Percentiles rank a stretch among this genome's conserved stretches.
phyloP scores from a whole-genome alignment of 345 rosid genomes.

The Sapria himalayana region DNA sequence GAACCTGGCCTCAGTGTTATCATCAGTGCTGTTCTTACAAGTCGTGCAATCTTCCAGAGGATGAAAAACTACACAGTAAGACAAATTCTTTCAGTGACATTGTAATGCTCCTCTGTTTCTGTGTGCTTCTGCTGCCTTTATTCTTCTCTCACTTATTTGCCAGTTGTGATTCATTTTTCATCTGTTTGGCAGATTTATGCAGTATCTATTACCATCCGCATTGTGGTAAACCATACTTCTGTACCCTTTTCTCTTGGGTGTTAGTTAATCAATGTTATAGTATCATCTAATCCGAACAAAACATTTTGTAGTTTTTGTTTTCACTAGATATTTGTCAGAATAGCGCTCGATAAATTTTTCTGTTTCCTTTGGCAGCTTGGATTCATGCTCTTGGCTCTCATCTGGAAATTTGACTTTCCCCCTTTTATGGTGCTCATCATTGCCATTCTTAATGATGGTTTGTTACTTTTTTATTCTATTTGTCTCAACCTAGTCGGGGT shows the following conservation, averaged over 20 bases:
- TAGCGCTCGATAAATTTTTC: too few relatives aligned
- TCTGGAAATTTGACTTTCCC: constrained; percentile 95
- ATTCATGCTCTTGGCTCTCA: constrained; percentile 88
- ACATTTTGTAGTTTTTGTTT: too few relatives aligned
- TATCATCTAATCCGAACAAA: too few relatives aligned
- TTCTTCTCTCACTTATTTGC: too few relatives aligned
- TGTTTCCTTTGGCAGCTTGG: constrained; percentile 42
- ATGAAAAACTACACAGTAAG: constrained; percentile 95
- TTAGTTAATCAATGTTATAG: too few relatives aligned
- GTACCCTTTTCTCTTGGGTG: neutral
- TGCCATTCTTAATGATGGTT: constrained; percentile 92
- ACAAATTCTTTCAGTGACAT: too few relatives aligned
- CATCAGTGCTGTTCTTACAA: constrained; percentile 92
- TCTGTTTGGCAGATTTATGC: constrained; percentile 62
- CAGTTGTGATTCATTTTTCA: constrained; percentile 2
- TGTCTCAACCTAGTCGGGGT: too few relatives aligned
- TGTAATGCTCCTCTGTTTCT: too few relatives aligned
- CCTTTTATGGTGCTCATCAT: constrained; percentile 99
- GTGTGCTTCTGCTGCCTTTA: too few relatives aligned
- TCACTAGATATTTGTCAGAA: too few relatives aligned
- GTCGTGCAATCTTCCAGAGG: constrained; percentile 92
- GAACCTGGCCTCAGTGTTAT: constrained; percentile 98
- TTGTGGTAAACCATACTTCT: constrained; percentile 45
- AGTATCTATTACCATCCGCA: constrained; percentile 95
- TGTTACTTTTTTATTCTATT: constrained; percentile 9